Conservation (phyloP, 352 stramenopile species). For the Pythium utonaiense region DNA sequence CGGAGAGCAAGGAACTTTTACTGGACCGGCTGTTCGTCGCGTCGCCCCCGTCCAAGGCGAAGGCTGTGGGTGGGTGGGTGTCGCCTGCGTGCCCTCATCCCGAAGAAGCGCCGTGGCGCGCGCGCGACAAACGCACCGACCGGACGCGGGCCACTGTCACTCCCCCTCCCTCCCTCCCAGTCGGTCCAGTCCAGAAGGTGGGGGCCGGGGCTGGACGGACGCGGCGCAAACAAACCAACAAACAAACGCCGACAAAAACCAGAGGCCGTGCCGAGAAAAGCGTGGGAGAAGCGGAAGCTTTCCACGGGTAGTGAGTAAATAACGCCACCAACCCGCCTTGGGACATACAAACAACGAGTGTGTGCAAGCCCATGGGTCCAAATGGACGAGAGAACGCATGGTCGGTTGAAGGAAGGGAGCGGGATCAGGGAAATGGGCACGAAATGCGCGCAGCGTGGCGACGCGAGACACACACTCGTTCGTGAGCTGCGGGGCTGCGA, state of each 20-base stretch:
- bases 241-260: slow-evolving; percentile 13
- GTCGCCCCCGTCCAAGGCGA: slow-evolving; percentile 9
- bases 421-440: slow-evolving; percentile 9
- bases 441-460: slow-evolving; percentile 4
- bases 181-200: slow-evolving; percentile 8
- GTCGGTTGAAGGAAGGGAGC: neutral
- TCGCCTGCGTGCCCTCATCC: slow-evolving; percentile 16
- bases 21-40: slow-evolving; percentile 26
- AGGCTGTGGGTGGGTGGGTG: neutral
- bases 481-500: no score
- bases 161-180: slow-evolving; percentile 17
- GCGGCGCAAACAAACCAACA: slow-evolving; percentile 15
- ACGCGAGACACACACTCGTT: no score
- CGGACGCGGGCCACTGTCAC: slow-evolving; percentile 16
- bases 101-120: slow-evolving; percentile 19
- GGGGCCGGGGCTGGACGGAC: slow-evolving; percentile 9
- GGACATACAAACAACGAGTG: slow-evolving; percentile 11
- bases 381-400: neutral
- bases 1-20: slow-evolving; percentile 17
- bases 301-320: neutral
- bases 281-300: neutral
- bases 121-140: slow-evolving; percentile 23
- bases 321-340: slow-evolving; percentile 5
- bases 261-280: slow-evolving; percentile 2
- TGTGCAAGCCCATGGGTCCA: slow-evolving; percentile 1